Conservation (phyloP, 306 rosid species). For the Corylus heterophylla region DNA sequence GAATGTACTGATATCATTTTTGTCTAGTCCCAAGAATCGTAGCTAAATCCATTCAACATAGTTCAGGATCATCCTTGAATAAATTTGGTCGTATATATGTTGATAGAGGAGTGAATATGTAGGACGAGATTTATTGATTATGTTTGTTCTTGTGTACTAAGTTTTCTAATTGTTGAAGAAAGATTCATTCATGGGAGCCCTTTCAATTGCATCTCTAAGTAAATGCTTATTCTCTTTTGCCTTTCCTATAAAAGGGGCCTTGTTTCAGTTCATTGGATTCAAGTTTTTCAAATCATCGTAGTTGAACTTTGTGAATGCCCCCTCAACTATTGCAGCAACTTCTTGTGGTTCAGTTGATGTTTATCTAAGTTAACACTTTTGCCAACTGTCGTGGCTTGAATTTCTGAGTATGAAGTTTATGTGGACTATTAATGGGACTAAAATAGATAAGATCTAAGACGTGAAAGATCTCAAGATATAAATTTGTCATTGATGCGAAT, state of each 20-base stretch:
- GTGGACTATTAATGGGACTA: not conserved
- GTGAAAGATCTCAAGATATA: not conserved
- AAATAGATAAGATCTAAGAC: not conserved
- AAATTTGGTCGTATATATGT: no score
- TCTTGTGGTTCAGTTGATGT: not conserved
- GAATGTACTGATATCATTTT: not conserved
- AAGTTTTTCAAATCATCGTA: not conserved
- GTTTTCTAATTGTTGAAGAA: not conserved
- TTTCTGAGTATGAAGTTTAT: not conserved
- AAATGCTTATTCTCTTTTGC: not conserved
- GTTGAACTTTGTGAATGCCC: not conserved
- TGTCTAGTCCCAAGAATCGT: not conserved
- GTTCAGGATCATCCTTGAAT: not conserved
- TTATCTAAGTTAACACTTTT: not conserved
- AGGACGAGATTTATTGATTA: not conserved
- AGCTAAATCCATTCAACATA: not conserved
- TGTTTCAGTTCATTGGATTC: not conserved
- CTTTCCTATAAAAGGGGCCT: not conserved
- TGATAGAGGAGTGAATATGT: no score
- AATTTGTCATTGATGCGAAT: conserved; percentile 9
- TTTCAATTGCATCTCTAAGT: not conserved
- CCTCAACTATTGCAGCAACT: not conserved
- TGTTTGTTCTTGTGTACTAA: not conserved
- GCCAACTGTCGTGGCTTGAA: not conserved
- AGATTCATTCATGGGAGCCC: not conserved